These are phyloP conservation scores for Xerocomus brunneocitrinus DNA, from an alignment of 768 basidiomycete genomes.

Conservation along the genomic window DNA sequence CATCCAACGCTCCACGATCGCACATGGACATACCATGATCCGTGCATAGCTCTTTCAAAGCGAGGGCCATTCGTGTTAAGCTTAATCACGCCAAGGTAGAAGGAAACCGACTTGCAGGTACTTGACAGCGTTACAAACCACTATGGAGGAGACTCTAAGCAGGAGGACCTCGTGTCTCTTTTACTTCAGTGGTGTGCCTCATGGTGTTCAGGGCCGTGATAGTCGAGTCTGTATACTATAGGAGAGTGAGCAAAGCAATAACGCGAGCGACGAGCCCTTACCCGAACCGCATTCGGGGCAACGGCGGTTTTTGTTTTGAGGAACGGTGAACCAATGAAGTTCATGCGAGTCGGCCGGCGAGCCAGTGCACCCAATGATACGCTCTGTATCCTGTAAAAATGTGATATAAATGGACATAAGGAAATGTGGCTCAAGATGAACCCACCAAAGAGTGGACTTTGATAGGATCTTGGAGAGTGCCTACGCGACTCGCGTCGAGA, in stretches of 20 bases:
- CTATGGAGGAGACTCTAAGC: conserved; percentile 14
- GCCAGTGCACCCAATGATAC: conserved; percentile 92
- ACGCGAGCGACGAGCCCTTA: conserved; percentile 35
- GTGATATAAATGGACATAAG: neutral
- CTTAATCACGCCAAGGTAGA: neutral
- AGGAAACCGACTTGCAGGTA: neutral
- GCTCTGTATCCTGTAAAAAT: conserved; percentile 59
- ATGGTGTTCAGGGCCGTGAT: conserved; percentile 54
- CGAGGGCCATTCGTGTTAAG: neutral
- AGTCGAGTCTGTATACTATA: conserved; percentile 71
- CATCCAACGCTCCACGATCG: neutral
- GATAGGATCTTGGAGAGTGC: conserved; percentile 85
- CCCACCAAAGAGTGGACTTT: conserved; percentile 83
- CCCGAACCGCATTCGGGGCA: conserved; percentile 95
- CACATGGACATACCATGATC: too few species aligned
- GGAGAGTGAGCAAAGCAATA: conserved; percentile 4
- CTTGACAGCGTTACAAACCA: conserved; percentile 11
- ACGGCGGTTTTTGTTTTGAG: conserved; percentile 63
- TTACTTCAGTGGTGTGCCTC: conserved; percentile 39
- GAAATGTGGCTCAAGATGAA: neutral
- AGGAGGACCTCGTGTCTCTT: neutral
- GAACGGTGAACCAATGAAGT: conserved; percentile 75
- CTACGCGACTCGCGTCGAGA: conserved; percentile 78
- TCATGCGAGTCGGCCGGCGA: conserved; percentile 95
- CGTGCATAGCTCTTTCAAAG: neutral